Evolutionary conservation across 257 asterid species (phyloP), one percentile per base, ranked within the genome.

Genomic region (Ophiorrhiza pumila): DNA sequence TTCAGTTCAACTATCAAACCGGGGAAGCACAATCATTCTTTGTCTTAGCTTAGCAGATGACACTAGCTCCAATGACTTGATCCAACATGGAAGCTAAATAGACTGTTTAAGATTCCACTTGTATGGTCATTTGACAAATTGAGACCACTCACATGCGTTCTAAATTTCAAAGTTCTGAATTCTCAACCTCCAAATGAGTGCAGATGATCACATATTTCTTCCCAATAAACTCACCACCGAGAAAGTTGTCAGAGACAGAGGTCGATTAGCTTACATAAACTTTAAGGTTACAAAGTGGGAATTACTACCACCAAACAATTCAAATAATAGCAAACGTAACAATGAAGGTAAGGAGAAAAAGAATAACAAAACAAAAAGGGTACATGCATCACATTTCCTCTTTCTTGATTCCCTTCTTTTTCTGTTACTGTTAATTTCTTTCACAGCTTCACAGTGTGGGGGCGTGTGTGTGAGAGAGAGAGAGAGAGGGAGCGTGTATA

Each of bases 401-500:
- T 14, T 65, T 42, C 29, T n/a, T 4, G 10, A 29, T 58, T 63
- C 29, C 14, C 39, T 68, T 18, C 29, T 35, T 9, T 5, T 15
- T 11, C 62, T 49, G 5, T n/a, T 20, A 12, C 32, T 69, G 50
- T 23, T 32, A 4, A 41, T 31, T 20, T 37, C 12, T 58, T 31
- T 57, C 6, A 49, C 4, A n/a, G n/a, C n/a, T n/a, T n/a, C n/a
- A n/a, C n/a, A n/a, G n/a, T n/a, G n/a, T n/a, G n/a, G 14, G 50
- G 12, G 50, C 7, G 50, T 5, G 50, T 5, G 7, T 4, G 55
- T 14, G 55, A 7, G 23, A 32, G 27, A 8, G 25, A 32, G 25
- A 12, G 62, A n/a, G 41, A 68, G 53, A 50, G 39, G 34, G 71
- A 68, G 55, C 39, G 77, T 68, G 46, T 15, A 22, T 88, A 90